phyloP scores from a whole-genome alignment of 495 filamentous ascomycete species.

The Penicillium coprophilum region DNA sequence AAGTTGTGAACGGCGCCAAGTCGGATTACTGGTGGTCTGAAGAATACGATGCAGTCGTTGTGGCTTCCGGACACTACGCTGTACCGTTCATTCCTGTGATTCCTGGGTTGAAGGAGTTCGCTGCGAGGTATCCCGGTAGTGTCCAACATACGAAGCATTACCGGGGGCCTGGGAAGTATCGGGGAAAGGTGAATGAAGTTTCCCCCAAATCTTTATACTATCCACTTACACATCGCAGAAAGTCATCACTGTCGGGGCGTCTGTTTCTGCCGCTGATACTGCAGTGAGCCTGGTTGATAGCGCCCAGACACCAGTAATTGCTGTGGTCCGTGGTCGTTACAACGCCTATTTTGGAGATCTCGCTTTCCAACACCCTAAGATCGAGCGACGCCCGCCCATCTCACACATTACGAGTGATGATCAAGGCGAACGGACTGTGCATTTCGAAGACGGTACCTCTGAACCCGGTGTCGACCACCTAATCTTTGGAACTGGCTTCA shows the following conservation, averaged over 20 bases:
- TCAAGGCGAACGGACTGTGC: constrained; percentile 35
- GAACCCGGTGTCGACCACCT: constrained; percentile 53
- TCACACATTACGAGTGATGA: constrained; percentile 40
- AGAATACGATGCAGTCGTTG: constrained; percentile 68
- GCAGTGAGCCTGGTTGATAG: constrained; percentile 36
- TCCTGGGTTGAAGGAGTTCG: constrained; percentile 38
- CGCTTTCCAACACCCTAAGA: constrained; percentile 52
- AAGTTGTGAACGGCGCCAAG: constrained; percentile 9
- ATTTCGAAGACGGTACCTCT: constrained; percentile 51
- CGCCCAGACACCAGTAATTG: constrained; percentile 36
- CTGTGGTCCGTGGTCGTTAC: constrained; percentile 42
- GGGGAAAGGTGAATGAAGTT: constrained; percentile 32
- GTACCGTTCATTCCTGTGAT: constrained; percentile 69
- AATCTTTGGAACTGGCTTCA: constrained; percentile 59
- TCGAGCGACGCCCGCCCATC: constrained; percentile 45
- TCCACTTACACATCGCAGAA: constrained; percentile 26
- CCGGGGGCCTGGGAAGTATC: constrained; percentile 37
- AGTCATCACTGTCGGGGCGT: constrained; percentile 44
- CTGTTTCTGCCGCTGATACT: constrained; percentile 46
- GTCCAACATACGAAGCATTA: constrained; percentile 46
- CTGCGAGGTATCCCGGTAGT: constrained; percentile 32
- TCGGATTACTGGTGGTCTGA: constrained; percentile 48
- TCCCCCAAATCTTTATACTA: not conserved
- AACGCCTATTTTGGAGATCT: constrained; percentile 53
- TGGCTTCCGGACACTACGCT: constrained; percentile 78